These are phyloP conservation scores for Curvularia hawaiiensis DNA, from an alignment of 2,329 filamentous ascomycete genomes.

Conservation along the genomic window DNA sequence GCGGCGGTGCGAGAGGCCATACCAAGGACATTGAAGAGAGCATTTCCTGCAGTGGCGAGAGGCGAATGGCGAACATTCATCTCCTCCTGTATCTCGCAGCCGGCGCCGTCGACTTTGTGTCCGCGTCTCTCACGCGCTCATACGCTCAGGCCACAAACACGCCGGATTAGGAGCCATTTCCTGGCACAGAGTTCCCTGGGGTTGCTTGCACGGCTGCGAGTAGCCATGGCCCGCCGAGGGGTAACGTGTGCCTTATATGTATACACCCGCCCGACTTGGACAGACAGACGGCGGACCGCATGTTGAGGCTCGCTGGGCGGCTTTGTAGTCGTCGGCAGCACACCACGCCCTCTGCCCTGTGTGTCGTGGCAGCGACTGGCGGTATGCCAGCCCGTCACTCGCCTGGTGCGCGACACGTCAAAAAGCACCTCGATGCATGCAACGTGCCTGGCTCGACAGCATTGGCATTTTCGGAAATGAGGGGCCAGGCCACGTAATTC, in stretches of 20 bases:
- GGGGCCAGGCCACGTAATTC: conserved; percentile 14
- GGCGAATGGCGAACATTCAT: conserved; percentile 12
- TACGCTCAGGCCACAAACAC: conserved; percentile 24
- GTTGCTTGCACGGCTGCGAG: conserved; percentile 16
- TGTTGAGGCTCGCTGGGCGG: background rate
- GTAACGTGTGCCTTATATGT: background rate
- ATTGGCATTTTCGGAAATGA: conserved; percentile 14
- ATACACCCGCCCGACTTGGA: background rate
- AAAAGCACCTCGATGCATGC: conserved; percentile 5
- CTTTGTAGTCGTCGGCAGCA: background rate
- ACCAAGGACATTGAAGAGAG: conserved; percentile 30
- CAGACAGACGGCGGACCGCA: too few relatives aligned
- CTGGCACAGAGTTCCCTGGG: conserved; percentile 23
- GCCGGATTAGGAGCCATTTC: conserved; percentile 19
- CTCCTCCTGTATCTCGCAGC: conserved; percentile 15
- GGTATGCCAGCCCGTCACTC: background rate
- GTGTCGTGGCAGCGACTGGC: conserved; percentile 1
- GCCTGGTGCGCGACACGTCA: conserved; percentile 4
- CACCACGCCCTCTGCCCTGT: background rate
- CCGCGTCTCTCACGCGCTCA: conserved; percentile 20
- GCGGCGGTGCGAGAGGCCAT: conserved; percentile 40
- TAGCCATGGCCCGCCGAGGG: background rate
- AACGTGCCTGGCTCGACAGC: background rate
- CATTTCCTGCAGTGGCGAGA: conserved; percentile 31
- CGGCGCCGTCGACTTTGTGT: conserved; percentile 24